phyloP scores from a whole-genome alignment of 495 filamentous ascomycete genomes.

The Aspergillus biplanus region DNA sequence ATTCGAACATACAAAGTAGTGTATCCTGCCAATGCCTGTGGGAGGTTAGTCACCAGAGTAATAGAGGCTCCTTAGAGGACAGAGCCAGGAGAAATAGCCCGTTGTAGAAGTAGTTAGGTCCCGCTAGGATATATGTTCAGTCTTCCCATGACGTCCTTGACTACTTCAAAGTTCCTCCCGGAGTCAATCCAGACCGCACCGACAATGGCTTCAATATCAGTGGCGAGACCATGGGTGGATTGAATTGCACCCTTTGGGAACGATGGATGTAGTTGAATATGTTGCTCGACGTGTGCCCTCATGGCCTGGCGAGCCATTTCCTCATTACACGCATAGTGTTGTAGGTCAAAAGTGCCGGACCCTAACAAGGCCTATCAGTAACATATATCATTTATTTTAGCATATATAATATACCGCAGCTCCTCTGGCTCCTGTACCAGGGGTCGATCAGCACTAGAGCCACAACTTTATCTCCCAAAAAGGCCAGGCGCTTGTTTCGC shows the following conservation, averaged over 20 bases:
- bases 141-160: not conserved
- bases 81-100: too few species aligned
- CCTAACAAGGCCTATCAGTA: not conserved
- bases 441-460: not conserved
- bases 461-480: slow-evolving; percentile 10
- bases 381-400: not conserved
- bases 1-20: too few species aligned
- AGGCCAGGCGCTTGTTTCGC: not conserved
- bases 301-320: not conserved
- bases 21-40: too few species aligned
- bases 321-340: not conserved
- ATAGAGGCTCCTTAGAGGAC: too few species aligned
- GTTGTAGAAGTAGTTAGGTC: not conserved
- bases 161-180: not conserved
- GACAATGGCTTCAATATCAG: not conserved
- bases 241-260: not conserved
- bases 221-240: not conserved
- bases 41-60: too few species aligned
- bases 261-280: not conserved
- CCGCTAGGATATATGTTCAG: not conserved
- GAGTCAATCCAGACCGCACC: slow-evolving; percentile 13
- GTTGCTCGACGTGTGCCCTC: not conserved
- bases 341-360: not conserved
- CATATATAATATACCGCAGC: not conserved
- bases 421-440: not conserved